Percentiles rank a stretch among this genome's conserved stretches.
These are phyloP conservation scores for Mrakia blollopis DNA, from an alignment of 768 basidiomycete species.

Conservation along the genomic window DNA sequence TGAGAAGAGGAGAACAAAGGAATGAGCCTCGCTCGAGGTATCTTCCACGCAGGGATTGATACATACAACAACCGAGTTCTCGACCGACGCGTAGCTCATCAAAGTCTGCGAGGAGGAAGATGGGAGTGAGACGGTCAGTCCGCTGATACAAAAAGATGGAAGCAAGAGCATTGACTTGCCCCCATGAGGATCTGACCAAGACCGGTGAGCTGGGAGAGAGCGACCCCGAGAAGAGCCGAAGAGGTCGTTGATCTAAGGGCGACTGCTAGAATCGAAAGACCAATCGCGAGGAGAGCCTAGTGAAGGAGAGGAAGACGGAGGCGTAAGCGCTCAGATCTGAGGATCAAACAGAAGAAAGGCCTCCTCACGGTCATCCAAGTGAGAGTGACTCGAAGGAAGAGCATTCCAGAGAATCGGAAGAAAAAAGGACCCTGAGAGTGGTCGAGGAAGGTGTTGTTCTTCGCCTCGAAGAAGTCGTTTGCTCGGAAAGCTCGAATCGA, in stretches of 20 bases:
- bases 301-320: neutral
- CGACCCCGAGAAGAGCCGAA: conserved; percentile 20
- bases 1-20: neutral
- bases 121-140: neutral
- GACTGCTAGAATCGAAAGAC: conserved; percentile 16
- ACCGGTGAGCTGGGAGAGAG: conserved; percentile 5
- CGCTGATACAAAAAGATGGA: too few species aligned
- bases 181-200: neutral
- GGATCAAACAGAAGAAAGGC: neutral
- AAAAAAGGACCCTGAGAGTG: conserved; percentile 18
- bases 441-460: conserved; percentile 7
- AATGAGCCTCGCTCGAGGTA: neutral
- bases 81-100: conserved; percentile 11
- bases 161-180: neutral
- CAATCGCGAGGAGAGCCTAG: conserved; percentile 25
- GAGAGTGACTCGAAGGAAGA: conserved; percentile 14
- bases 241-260: neutral
- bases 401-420: conserved; percentile 6
- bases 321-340: neutral
- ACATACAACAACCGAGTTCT: conserved; percentile 18
- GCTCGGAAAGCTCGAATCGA: conserved; percentile 16
- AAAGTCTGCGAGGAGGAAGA: neutral
- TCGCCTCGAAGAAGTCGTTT: conserved; percentile 16
- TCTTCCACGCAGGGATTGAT: neutral
- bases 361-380: conserved; percentile 19